Base-by-base conservation (phyloP, 345 rosid species). In the Brassica juncea region DNA sequence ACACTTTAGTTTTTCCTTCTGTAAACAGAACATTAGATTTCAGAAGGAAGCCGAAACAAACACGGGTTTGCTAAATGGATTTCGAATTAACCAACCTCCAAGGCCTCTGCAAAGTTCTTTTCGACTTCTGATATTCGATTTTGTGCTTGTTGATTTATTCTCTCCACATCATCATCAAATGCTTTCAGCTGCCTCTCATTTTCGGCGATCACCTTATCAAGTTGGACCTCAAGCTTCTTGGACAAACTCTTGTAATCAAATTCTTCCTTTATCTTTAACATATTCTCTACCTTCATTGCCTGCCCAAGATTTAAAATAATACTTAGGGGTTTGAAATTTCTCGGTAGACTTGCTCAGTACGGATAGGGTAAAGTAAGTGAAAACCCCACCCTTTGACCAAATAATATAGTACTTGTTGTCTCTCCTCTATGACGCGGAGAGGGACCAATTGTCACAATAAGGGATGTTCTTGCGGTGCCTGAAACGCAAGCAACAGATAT, bases 231-330 rank as follows among this genome's bases (percentile, higher is more conserved):
- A 42, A 96, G 91, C 87, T 81, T 89, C 84, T 97, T 89, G 52
- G 99, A 86, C 84, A 93, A 88, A 84, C 99, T 93, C 87, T 90
- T 96, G 82, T 92, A 96, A 85, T 96, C 99, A 87, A 92, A 96
- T 84, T 96, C 98, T 81, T 93, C 99, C 87, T 96, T 95, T 75
- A 95, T 87, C 90, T 88, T 93, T 86, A 96, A 82, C 99, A 96
- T 93, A 85, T 93, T 96, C 85, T 96, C 97, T 80, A 96, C 97
- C 91, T 93, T 96, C 99, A 96, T 96, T 73, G 99, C 97, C 99
- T 93, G 71, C 66, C 57, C 76, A 57, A 71, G 61, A 76, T 64
- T 21, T 32, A 47, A 32, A 47, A 67, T 5, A 44, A 47, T 4
- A 42, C 42, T 70, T 32, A 32, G 8, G 61, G 23, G 30, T 44